Conservation (phyloP, 495 filamentous ascomycete species). For the Penicillium herquei region DNA sequence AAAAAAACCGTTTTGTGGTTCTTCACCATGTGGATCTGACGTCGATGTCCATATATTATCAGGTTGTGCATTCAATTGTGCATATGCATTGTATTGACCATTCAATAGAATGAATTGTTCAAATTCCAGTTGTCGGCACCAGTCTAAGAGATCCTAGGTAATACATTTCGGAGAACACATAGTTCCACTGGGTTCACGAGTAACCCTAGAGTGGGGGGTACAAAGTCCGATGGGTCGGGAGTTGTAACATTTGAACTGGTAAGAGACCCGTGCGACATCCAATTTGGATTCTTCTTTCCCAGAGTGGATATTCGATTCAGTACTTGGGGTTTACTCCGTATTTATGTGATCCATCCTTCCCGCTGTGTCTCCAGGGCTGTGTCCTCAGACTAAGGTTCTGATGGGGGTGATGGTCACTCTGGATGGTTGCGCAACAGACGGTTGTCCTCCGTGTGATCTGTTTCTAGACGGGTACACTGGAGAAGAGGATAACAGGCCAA, state of each 20-base stretch:
- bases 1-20: constrained; percentile 2
- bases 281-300: neutral
- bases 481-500: neutral
- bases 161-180: neutral
- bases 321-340: neutral
- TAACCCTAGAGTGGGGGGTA: neutral
- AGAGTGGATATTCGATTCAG: neutral
- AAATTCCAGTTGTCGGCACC: too few relatives aligned
- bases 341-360: neutral
- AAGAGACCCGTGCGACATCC: neutral
- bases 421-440: constrained; percentile 2
- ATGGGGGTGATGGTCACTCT: constrained; percentile 1
- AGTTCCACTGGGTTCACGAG: neutral
- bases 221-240: neutral
- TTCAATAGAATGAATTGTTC: too few relatives aligned
- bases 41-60: constrained; percentile 3
- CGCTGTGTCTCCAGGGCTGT: too few relatives aligned
- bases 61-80: too few relatives aligned
- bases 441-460: neutral
- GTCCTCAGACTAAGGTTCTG: constrained; percentile 18
- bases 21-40: constrained; percentile 30
- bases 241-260: too few relatives aligned
- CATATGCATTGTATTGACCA: too few relatives aligned
- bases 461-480: neutral
- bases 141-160: too few relatives aligned